Base-by-base conservation (phyloP, 73 alveolate species). In the Symbiodinium natans region DNA sequence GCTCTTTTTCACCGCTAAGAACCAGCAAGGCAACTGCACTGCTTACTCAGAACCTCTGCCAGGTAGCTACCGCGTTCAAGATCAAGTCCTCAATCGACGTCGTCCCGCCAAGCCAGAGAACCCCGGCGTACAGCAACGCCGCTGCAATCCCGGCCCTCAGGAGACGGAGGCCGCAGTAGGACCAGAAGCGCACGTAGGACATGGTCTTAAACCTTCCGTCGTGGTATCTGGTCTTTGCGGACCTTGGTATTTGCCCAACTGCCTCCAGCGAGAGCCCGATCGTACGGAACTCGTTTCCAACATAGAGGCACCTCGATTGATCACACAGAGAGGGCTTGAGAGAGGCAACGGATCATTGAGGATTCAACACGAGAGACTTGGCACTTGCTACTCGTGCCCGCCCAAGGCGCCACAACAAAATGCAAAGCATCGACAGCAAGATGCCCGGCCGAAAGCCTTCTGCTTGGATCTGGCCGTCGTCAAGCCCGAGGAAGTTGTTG, bases 231-330 rank as follows among this genome's bases (percentile, higher is more conserved):
- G 94, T 87, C 48, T 27, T 54, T 1, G 31, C 46, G 10, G 71
- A 36, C 15, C 94, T 10, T 3, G 94, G 94, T 27, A 87, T 87
- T 36, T 54, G 83, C 31, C 63, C 68, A 40, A 87, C 94, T 5
- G 94, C 94, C 42, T 87, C 94, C 84, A 87, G 41, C 31, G 94
- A 87, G 68, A 87, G 83, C 40, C 54, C 54, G 56, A 86, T 86
- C 13, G 56, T 48, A 36, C 93, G 93, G 56, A 86, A 86, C 52
- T 86, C 93, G 21, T 86, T 86, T 54, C 93, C 54, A 31, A 86
- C 38, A 25, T 86, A 86, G 52, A 86, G 93, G 39, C 93, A 86
- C 71, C 71, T 52, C 10, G 71, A 29, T n/a, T n/a, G n/a, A n/a
- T n/a, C n/a, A n/a, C n/a, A n/a, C n/a, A n/a, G n/a, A n/a, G n/a